Conservation (phyloP, 2,329 filamentous ascomycete genomes). For the Didymellaceae sp. region DNA sequence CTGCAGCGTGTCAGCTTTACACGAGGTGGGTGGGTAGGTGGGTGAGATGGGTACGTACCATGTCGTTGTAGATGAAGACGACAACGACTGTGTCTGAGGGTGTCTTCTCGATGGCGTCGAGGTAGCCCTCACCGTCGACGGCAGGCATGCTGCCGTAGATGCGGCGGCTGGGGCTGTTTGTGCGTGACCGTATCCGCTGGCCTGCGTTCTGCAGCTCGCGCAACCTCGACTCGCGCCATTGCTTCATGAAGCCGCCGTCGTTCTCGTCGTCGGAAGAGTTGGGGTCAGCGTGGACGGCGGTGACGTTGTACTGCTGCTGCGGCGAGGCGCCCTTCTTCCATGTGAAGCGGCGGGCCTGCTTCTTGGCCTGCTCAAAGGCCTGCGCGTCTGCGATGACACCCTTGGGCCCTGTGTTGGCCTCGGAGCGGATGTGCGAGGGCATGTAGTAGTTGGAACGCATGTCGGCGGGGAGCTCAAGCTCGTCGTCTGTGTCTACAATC, state of each 20-base stretch:
- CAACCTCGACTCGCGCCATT: slow-evolving; percentile 83
- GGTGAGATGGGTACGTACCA: slow-evolving; percentile 67
- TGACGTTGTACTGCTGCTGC: slow-evolving; percentile 33
- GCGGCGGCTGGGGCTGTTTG: slow-evolving; percentile 77
- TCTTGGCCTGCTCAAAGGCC: slow-evolving; percentile 71
- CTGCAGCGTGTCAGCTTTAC: slow-evolving; percentile 54
- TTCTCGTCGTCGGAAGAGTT: slow-evolving; percentile 62
- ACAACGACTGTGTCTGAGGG: slow-evolving; percentile 81
- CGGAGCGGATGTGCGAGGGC: slow-evolving; percentile 68
- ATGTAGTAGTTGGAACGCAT: slow-evolving; percentile 64
- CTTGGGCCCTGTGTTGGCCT: slow-evolving; percentile 80
- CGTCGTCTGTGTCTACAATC: slow-evolving; percentile 61
- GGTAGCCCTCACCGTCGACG: slow-evolving; percentile 88
- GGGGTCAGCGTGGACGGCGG: slow-evolving; percentile 59
- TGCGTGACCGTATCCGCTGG: slow-evolving; percentile 63
- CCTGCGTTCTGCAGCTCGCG: slow-evolving; percentile 74
- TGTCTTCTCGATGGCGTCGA: slow-evolving; percentile 96
- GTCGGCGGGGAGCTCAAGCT: slow-evolving; percentile 54
- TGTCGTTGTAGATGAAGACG: slow-evolving; percentile 89
- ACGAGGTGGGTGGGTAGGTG: not conserved
- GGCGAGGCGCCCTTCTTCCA: slow-evolving; percentile 36
- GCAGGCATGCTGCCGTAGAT: slow-evolving; percentile 80
- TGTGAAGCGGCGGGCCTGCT: slow-evolving; percentile 46
- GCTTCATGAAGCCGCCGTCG: slow-evolving; percentile 80
- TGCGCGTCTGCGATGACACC: slow-evolving; percentile 86